Conservation (phyloP, 306 rosid genomes). For the Lotus japonicus region DNA sequence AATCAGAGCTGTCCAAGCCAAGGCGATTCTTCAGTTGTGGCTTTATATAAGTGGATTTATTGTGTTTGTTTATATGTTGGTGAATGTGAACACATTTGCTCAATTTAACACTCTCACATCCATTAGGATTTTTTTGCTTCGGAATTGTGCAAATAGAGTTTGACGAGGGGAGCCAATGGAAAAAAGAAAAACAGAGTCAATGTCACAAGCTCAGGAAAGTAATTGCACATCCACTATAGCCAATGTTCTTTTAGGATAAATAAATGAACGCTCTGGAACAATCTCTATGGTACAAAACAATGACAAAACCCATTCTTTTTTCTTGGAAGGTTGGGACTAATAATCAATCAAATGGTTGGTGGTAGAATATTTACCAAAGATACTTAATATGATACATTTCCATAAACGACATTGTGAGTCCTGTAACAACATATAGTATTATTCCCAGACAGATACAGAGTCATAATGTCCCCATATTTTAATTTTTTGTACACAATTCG, state of each 20-base stretch:
- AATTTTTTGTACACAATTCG: no score
- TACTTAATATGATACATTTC: background rate
- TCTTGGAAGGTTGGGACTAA: background rate
- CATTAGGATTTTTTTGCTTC: no score
- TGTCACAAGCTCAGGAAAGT: background rate
- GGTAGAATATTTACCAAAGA: background rate
- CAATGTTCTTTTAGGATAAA: background rate
- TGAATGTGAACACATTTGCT: no score
- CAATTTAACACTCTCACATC: no score
- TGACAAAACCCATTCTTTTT: background rate
- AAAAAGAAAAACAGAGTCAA: no score
- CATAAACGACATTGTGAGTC: background rate
- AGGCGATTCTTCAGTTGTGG: no score
- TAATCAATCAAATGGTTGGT: background rate
- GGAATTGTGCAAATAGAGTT: no score
- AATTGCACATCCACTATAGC: background rate
- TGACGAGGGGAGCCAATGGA: no score
- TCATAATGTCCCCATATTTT: background rate
- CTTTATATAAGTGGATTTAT: no score
- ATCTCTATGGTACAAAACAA: background rate
- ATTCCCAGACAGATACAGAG: background rate
- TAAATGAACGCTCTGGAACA: background rate
- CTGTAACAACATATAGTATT: background rate
- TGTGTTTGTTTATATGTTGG: no score
- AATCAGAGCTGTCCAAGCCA: no score